Evolutionary conservation across 257 asterid genomes (phyloP).

Genomic region (Solanum piurae): DNA sequence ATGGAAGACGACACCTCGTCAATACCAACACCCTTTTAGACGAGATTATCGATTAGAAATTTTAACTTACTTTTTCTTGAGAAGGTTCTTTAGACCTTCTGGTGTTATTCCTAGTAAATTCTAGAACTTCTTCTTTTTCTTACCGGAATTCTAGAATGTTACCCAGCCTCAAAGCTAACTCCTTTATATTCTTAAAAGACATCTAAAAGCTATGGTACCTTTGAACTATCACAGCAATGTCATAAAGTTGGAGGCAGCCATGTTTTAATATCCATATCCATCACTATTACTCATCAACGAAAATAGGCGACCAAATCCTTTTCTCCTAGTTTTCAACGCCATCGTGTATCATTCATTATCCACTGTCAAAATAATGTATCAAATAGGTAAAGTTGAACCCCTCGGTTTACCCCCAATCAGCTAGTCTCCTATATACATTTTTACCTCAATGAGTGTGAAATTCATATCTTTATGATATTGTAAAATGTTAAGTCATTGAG

Average conservation of each 20-base stretch:
- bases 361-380: neutral
- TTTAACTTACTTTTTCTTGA: neutral
- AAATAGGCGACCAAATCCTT: neutral
- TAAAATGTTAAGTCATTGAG: neutral
- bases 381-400: neutral
- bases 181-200: neutral
- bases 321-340: neutral
- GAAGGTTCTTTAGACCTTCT: neutral
- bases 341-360: neutral
- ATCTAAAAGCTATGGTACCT: neutral
- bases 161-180: neutral
- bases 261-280: neutral
- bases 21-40: neutral
- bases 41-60: neutral
- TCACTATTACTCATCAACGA: neutral
- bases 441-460: neutral
- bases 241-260: neutral
- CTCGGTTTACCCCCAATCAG: neutral
- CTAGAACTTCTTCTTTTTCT: neutral
- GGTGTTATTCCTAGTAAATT: neutral
- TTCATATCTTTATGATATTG: neutral
- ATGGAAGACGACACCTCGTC: neutral
- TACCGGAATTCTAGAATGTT: neutral
- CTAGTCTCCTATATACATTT: neutral
- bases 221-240: neutral